Base-by-base conservation (phyloP, 1,139 yeast genomes). In the Diutina scorzettiae region DNA sequence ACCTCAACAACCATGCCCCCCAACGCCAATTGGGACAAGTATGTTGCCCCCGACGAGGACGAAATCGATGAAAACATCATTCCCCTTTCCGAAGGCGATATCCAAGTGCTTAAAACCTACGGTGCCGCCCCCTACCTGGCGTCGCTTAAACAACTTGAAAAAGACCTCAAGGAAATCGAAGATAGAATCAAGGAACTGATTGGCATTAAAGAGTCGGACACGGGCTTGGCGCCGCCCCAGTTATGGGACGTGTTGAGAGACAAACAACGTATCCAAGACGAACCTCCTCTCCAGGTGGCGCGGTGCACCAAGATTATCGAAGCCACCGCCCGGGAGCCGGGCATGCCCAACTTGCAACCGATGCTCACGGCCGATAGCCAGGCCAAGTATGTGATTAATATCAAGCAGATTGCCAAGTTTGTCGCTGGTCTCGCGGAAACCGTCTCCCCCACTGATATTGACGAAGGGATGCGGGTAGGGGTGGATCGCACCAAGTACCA, bases 381-480 rank as follows among this genome's bases (percentile, higher is more conserved):
- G 60, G 72, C 91, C 41, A 86, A 91, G 61, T 93, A 91, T 60
- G 95, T 93, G 47, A 93, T 91, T 59, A 93, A 93, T 62, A 82
- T 91, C 59, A 93, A 91, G 63, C 99, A 93, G 61, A 89, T 91
- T 54, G 99, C 99, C 51, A 91, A 91, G 63, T 91, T 91, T 59
- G 96, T 91, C 44, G 98, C 91, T 42, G 94, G 93, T 6, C 71
- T 91, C 48, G 99, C 97, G 40, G 97, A 93, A 59, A 75, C 95
- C 50, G 96, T 93, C 14, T 83, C 95, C 25, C 98, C 98, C 30
- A 91, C 98, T 1, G 99, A 91, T 73, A 89, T 91, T 47, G 98
- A 91, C 64, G 98, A 93, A 64, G 98, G 98, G 41, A 93, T 91
- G 98, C 76, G 98, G 59, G 97, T 91, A 40, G 99, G 98, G 55